phyloP scores from a whole-genome alignment of 2,329 filamentous ascomycete species.

The Arthrinium puccinioides region DNA sequence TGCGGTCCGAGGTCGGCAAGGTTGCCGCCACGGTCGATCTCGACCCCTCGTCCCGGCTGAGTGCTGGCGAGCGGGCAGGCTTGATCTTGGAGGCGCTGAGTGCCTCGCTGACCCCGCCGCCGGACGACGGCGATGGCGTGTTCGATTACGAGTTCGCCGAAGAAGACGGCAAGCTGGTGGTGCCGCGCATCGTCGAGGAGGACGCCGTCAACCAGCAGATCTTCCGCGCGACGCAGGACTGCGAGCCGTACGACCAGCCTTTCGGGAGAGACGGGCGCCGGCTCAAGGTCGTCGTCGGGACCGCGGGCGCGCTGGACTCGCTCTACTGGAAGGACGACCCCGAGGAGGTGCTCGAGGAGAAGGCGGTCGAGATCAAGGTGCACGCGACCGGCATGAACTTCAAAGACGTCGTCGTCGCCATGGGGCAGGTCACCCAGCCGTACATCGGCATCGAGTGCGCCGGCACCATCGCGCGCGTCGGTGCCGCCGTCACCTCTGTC shows the following conservation, averaged over 20 bases:
- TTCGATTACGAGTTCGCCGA: conserved; percentile 23
- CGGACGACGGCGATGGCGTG: conserved; percentile 9
- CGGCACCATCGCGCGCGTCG: conserved; percentile 3
- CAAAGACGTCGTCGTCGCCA: conserved; percentile 20
- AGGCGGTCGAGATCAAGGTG: conserved; percentile 25
- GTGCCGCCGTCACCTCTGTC: conserved; percentile 11
- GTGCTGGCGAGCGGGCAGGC: conserved; percentile 3
- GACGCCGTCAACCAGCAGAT: conserved; percentile 15
- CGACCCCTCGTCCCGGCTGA: conserved; percentile 10
- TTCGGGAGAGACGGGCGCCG: conserved; percentile 10
- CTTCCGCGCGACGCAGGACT: conserved; percentile 10
- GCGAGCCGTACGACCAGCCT: conserved; percentile 13
- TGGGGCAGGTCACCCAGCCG: not conserved
- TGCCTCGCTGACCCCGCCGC: conserved; percentile 4
- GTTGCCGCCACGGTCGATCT: conserved; percentile 14
- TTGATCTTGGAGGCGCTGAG: conserved; percentile 14
- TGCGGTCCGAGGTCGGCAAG: conserved; percentile 14
- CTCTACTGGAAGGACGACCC: conserved; percentile 11
- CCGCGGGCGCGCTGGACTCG: conserved; percentile 7
- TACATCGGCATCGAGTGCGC: conserved; percentile 4
- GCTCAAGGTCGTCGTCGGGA: conserved; percentile 6
- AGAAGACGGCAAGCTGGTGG: conserved; percentile 13
- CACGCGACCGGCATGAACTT: conserved; percentile 19
- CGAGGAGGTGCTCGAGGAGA: conserved; percentile 17
- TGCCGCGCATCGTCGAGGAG: conserved; percentile 16